Conservation (phyloP, 305 asterid species). For the Solanum hybrid region DNA sequence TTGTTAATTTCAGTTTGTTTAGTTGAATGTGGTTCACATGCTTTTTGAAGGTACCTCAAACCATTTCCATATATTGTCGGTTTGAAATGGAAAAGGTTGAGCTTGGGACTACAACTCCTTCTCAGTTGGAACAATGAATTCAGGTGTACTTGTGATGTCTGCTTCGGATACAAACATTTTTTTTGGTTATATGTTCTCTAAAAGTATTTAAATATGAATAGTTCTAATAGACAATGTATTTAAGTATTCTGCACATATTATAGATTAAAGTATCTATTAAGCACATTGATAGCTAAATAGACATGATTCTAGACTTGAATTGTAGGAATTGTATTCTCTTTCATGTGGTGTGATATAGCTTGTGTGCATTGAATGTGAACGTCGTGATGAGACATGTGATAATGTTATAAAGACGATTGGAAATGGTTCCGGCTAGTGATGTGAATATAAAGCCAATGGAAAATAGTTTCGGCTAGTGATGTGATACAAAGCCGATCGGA, state of each 20-base stretch:
- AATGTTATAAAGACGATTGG: too few relatives aligned
- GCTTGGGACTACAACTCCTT: neutral
- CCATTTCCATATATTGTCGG: neutral
- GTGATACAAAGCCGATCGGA: neutral
- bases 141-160: neutral
- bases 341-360: too few relatives aligned
- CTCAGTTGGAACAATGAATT: neutral
- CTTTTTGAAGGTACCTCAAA: neutral
- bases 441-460: too few relatives aligned
- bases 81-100: neutral
- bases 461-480: neutral
- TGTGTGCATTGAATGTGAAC: too few relatives aligned
- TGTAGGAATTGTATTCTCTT: too few relatives aligned
- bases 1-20: neutral
- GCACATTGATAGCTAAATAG: neutral
- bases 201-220: neutral
- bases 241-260: too few relatives aligned
- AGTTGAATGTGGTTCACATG: neutral
- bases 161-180: neutral
- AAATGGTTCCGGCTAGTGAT: too few relatives aligned
- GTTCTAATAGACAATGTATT: too few relatives aligned
- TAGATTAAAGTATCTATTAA: too few relatives aligned
- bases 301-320: too few relatives aligned
- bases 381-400: too few relatives aligned
- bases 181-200: neutral